Evolutionary conservation across 352 stramenopile species (phyloP), one percentile per base, ranked within the genome.

Genomic region (Pythium folliculosum): DNA sequence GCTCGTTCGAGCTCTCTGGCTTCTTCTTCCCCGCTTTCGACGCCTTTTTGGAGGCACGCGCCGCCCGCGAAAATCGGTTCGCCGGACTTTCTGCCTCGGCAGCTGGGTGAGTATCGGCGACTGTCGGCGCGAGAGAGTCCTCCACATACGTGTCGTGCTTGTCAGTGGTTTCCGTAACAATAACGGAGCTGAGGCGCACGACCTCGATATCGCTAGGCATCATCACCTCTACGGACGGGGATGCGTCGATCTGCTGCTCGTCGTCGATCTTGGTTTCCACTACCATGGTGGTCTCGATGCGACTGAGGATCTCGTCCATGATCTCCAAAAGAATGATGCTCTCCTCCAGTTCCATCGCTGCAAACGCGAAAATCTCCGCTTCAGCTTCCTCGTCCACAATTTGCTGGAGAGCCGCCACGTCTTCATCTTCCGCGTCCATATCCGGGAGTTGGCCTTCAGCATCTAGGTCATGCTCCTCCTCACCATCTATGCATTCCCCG

Each of bases 141-240:
- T 62, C 68, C 8, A 61, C 56, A 25, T 57, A 72, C 12, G 68
- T 77, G 13, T 77, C 71, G 19, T 73, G 67, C 38, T 79, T 81
- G 43, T 81, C 73, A 0, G 68, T 73, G 12, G 74, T 27, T 19
- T 79, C 71, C 0, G 72, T 76, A 7, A 63, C 59, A 8, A 60
- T 21, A 16, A 62, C 60, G 0, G 76, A 80, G 13, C 70, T 67
- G 21, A 72, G 47, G 8, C 58, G 54, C 17, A 61, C 35, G 13
- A 71, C 40, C 32, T 63, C 53, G 23, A 69, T 55, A 9, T 69
- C 51, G 40, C 27, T 45, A 16, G 61, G 40, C 3, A 53, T 45
- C 1, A n/a, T 27, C 19, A 48, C 5, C 12, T 49, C 47, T 19
- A 44, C n/a, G 4, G 16, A 19, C 23, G 22, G 21, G 16, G 22